These are phyloP conservation scores for Nowakowskiella sp. DNA, from an alignment of 192 early-diverging fungal genomes.

Conservation along the genomic window DNA sequence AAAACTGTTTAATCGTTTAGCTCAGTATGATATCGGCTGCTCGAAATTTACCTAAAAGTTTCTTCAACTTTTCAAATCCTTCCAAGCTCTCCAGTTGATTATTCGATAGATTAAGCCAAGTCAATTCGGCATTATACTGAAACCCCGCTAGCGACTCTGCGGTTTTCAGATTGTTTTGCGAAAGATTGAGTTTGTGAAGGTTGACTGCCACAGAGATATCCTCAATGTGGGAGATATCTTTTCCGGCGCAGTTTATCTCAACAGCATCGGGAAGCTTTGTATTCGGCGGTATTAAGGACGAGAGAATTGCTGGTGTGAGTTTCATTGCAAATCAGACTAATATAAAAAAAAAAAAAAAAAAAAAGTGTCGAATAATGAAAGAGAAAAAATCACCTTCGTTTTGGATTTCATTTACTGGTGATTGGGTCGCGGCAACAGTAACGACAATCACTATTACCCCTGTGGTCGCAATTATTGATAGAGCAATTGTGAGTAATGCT, in stretches of 20 bases:
- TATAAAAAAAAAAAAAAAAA: too few species aligned
- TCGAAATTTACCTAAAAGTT: conserved; percentile 46
- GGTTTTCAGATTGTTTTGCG: conserved; percentile 45
- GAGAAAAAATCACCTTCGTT: too few species aligned
- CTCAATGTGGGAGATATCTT: conserved; percentile 56
- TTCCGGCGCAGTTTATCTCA: conserved; percentile 43
- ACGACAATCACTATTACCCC: too few species aligned
- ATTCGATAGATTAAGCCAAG: conserved; percentile 54
- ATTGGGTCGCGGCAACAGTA: too few species aligned
- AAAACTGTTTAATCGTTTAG: too few species aligned
- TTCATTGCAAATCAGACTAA: conserved; percentile 23
- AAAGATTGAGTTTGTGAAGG: conserved; percentile 54
- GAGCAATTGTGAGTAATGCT: too few species aligned
- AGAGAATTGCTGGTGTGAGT: conserved; percentile 23
- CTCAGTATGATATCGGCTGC: neutral
- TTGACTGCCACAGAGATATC: conserved; percentile 57
- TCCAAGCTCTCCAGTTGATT: conserved; percentile 55
- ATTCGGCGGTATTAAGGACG: conserved; percentile 10
- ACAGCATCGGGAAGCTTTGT: conserved; percentile 40
- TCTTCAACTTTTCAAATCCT: conserved; percentile 44
- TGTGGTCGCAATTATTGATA: too few species aligned
- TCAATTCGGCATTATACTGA: conserved; percentile 43
- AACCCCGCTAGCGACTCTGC: conserved; percentile 45
- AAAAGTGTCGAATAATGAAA: too few species aligned
- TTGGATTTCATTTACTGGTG: too few species aligned